Percentiles rank a stretch among this genome's conserved stretches.
phyloP scores from a whole-genome alignment of 2,329 filamentous ascomycete species.

The Xylaria sp. region DNA sequence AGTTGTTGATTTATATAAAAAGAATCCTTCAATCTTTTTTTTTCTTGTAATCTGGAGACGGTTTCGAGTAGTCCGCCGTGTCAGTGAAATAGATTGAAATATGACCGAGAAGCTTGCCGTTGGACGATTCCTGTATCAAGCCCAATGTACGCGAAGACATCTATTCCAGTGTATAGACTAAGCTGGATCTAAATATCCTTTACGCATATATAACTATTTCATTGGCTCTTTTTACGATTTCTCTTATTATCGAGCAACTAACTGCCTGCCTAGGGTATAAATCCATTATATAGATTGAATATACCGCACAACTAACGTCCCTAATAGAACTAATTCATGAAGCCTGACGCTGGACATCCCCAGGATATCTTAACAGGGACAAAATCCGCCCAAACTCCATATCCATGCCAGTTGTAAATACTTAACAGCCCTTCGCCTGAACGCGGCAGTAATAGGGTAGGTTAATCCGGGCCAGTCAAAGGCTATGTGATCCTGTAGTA shows the following conservation, averaged over 20 bases:
- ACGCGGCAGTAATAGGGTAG: not conserved
- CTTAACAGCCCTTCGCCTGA: not conserved
- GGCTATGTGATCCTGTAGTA: constrained; percentile 11
- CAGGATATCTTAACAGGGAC: constrained; percentile 17
- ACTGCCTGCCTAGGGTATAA: constrained; percentile 24
- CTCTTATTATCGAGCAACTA: constrained; percentile 7
- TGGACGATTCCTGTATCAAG: no score
- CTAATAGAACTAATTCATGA: not conserved
- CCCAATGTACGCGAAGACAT: no score
- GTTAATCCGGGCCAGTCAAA: constrained; percentile 2
- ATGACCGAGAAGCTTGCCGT: no score
- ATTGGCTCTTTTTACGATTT: not conserved
- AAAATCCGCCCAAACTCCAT: constrained; percentile 23
- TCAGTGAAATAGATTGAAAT: no score
- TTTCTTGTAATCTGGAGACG: no score
- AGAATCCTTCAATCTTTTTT: no score
- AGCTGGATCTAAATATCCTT: not conserved
- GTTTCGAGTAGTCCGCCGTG: no score
- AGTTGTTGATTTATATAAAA: no score
- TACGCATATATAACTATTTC: not conserved
- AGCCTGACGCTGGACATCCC: not conserved
- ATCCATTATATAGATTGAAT: constrained; percentile 13
- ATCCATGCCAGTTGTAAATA: constrained; percentile 14
- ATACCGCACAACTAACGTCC: constrained; percentile 4
- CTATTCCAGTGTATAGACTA: no score